These are phyloP conservation scores for Bretschneidera sinensis DNA, from an alignment of 345 rosid genomes.

Conservation along the genomic window DNA sequence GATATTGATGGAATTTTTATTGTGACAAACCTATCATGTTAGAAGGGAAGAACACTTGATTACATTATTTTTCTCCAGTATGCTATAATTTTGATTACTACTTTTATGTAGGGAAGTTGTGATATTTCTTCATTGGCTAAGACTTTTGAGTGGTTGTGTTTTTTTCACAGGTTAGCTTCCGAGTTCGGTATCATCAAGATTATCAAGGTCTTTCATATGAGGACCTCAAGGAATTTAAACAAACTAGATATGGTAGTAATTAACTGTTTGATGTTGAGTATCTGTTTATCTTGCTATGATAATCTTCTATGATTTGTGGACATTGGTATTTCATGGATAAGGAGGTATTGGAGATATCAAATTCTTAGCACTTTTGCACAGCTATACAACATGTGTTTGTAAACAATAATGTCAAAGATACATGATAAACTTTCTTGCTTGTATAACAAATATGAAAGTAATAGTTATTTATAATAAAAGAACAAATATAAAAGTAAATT, in stretches of 20 bases:
- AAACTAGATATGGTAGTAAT: conserved; percentile 89
- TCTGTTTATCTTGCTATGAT: background rate
- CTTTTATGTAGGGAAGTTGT: background rate
- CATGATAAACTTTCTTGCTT: too few relatives aligned
- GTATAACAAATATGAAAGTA: too few relatives aligned
- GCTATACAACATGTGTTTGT: too few relatives aligned
- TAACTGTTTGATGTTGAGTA: conserved; percentile 3
- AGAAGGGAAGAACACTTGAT: conserved; percentile 2
- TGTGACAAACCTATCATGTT: background rate
- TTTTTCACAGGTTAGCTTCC: conserved; percentile 73
- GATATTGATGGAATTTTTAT: background rate
- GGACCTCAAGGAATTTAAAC: conserved; percentile 97
- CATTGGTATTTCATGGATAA: background rate
- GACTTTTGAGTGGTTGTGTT: conserved; percentile 7
- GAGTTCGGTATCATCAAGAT: conserved; percentile 91
- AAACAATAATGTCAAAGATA: too few relatives aligned
- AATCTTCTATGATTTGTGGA: background rate
- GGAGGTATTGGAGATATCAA: too few relatives aligned
- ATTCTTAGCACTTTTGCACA: too few relatives aligned
- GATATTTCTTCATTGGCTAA: background rate
- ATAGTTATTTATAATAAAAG: too few relatives aligned
- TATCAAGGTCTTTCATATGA: conserved; percentile 81
- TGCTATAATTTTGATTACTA: background rate
- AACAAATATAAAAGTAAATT: too few relatives aligned
- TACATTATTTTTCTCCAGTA: background rate